phyloP scores from a whole-genome alignment of 805 yeast genomes.

The Lachancea fermentati region DNA sequence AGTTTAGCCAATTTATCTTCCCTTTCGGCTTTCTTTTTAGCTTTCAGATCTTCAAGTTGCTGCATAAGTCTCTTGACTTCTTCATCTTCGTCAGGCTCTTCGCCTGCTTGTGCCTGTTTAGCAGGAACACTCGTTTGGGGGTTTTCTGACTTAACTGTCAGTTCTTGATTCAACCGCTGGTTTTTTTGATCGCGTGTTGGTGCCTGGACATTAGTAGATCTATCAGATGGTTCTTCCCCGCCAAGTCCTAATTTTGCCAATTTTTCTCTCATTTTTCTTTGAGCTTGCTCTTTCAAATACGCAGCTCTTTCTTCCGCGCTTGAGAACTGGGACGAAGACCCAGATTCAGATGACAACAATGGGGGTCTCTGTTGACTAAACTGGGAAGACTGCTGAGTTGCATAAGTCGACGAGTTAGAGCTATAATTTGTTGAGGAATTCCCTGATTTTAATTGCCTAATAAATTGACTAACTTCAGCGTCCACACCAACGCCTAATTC shows the following conservation, averaged over 20 bases:
- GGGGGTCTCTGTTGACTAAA: too few species aligned
- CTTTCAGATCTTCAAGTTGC: slow-evolving; percentile 37
- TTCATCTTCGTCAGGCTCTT: slow-evolving; percentile 43
- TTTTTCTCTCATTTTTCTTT: slow-evolving; percentile 77
- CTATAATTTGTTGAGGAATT: slow-evolving; percentile 16
- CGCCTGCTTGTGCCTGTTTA: slow-evolving; percentile 5
- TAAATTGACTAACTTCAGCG: slow-evolving; percentile 58
- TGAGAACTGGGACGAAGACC: slow-evolving; percentile 27
- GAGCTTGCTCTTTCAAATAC: slow-evolving; percentile 76
- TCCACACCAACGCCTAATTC: slow-evolving; percentile 76
- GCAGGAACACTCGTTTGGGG: slow-evolving; percentile 9
- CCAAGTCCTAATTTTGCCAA: slow-evolving; percentile 74
- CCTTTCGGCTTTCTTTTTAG: slow-evolving; percentile 50
- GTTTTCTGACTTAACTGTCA: slow-evolving; percentile 10
- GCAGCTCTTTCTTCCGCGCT: slow-evolving; percentile 68
- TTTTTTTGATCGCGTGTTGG: neutral
- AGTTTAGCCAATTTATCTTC: slow-evolving; percentile 55
- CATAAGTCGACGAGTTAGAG: slow-evolving; percentile 8
- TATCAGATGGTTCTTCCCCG: slow-evolving; percentile 29
- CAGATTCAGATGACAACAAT: slow-evolving; percentile 15
- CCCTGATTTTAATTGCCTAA: slow-evolving; percentile 44
- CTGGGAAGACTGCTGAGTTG: neutral
- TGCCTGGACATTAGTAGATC: neutral
- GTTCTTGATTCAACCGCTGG: neutral
- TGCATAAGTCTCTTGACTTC: slow-evolving; percentile 41